Conservation (phyloP, 1,284 basidiomycete genomes). For the Sporisorium iseilematis-ciliati region DNA sequence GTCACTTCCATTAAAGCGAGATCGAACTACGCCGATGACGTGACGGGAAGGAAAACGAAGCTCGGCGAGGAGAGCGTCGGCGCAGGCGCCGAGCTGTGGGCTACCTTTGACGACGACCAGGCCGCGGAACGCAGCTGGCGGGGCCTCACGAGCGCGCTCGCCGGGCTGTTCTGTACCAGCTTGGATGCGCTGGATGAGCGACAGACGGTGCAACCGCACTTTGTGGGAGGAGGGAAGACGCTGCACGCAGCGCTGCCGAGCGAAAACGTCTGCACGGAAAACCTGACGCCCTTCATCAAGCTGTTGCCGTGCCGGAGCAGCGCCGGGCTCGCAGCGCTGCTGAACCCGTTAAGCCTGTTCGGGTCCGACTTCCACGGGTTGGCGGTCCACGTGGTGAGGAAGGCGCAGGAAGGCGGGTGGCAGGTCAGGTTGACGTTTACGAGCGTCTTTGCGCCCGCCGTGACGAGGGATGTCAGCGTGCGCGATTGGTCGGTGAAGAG, state of each 20-base stretch:
- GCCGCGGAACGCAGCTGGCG: slow-evolving; percentile 74
- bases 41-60: slow-evolving; percentile 2
- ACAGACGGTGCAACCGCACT: slow-evolving; percentile 45
- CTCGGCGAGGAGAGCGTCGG: slow-evolving; percentile 77
- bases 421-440: slow-evolving; percentile 83
- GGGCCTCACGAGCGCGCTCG: slow-evolving; percentile 85
- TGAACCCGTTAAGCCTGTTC: slow-evolving; percentile 88
- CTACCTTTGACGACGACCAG: slow-evolving; percentile 75
- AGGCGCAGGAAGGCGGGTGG: slow-evolving; percentile 71
- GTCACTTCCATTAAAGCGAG: slow-evolving; percentile 13
- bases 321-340: slow-evolving; percentile 85
- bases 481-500: slow-evolving; percentile 52
- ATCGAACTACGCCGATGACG: neutral
- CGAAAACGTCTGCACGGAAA: slow-evolving; percentile 82
- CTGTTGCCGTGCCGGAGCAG: slow-evolving; percentile 88
- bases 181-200: slow-evolving; percentile 74
- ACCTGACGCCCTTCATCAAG: slow-evolving; percentile 93
- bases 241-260: slow-evolving; percentile 52
- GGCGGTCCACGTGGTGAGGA: slow-evolving; percentile 75
- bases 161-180: slow-evolving; percentile 93
- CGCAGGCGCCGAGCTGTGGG: slow-evolving; percentile 88
- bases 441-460: slow-evolving; percentile 80
- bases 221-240: slow-evolving; percentile 16
- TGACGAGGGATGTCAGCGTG: slow-evolving; percentile 33
- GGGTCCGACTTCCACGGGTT: slow-evolving; percentile 89